Evolutionary conservation across 441 rosid species (phyloP), one percentile per base, ranked within the genome.

Genomic region (Capsella rubella): DNA sequence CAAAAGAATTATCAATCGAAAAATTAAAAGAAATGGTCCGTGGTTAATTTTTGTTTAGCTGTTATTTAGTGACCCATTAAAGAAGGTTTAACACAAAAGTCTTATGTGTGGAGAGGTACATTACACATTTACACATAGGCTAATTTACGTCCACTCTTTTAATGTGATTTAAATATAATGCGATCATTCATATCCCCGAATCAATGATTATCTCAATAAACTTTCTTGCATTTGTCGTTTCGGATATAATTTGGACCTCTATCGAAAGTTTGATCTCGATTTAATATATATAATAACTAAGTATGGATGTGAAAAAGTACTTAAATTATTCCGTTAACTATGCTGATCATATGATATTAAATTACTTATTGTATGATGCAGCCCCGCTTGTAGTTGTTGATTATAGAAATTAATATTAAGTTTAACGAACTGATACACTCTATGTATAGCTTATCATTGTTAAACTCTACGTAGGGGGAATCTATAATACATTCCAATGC

Each of bases 291-390:
- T 45, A 12, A 15, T 45, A 12, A 34, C 14, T 63, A 21, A 9
- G n/a, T 9, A 46, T 67, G 54, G 54, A 65, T 50, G 25, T 21
- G 37, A 47, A 25, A 8, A 65, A 37, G 16, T 12, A 65, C 13
- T 47, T 66, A 56, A 66, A 29, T 49, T 66, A 58, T 58, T 74
- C 67, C 67, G 63, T 58, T 67, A 68, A 12, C 0, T 60, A 52
- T 75, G 74, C 64, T 59, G 64, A 67, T 60, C 55, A 12, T 74
- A n/a, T 60, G 42, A 28, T 56, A 37, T 65, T 47, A 18, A 46
- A 28, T 16, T 46, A 55, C 3, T 45, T 3, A 18, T 54, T 27
- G 42, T 67, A 49, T 61, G 3, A 60, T 39, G 40, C 25, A 31
- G 14, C 40, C n/a, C 54, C 6, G 1, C 56, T 63, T 70, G 35